A percentile compares a stretch with the other conserved stretches of the same genome.
These are phyloP conservation scores for Sugiyamaella pinicola DNA, from an alignment of 1,139 yeast genomes.

Conservation along the genomic window DNA sequence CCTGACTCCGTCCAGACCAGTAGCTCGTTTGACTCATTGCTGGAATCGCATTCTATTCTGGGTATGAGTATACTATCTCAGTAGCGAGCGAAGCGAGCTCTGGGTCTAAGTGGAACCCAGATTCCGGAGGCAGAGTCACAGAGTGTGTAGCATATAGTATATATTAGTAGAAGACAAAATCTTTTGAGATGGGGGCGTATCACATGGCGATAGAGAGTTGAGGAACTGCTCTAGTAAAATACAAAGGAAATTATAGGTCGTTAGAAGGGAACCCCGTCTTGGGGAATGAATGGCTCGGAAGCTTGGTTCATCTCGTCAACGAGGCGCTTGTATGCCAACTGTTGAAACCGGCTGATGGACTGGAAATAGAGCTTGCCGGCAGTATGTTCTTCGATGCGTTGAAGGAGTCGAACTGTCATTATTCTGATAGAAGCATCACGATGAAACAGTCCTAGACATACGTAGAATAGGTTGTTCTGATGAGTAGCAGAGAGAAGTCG, in stretches of 20 bases:
- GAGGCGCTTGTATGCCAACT: conserved; percentile 37
- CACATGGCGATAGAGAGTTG: background rate
- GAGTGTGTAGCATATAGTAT: too few species aligned
- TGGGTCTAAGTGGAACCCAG: too few species aligned
- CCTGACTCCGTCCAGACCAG: too few species aligned
- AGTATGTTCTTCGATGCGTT: conserved; percentile 39
- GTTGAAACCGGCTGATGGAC: conserved; percentile 37
- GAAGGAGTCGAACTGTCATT: conserved; percentile 37
- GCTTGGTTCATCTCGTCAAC: conserved; percentile 21
- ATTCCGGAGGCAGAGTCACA: too few species aligned
- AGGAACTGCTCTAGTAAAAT: background rate
- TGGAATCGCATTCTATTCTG: too few species aligned
- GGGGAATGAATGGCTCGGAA: conserved; percentile 11
- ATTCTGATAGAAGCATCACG: conserved; percentile 37
- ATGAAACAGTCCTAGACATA: conserved; percentile 44
- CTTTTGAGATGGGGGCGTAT: too few species aligned
- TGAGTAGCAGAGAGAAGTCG: conserved; percentile 37
- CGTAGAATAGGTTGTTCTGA: conserved; percentile 35
- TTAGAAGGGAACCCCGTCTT: conserved; percentile 17
- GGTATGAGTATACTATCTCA: too few species aligned
- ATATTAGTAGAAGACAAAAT: too few species aligned
- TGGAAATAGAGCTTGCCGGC: conserved; percentile 40
- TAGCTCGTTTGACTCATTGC: too few species aligned
- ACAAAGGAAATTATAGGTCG: background rate
- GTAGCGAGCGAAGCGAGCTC: too few species aligned